Base-by-base conservation (phyloP, 495 filamentous ascomycete genomes). In the Podospora anserina region DNA sequence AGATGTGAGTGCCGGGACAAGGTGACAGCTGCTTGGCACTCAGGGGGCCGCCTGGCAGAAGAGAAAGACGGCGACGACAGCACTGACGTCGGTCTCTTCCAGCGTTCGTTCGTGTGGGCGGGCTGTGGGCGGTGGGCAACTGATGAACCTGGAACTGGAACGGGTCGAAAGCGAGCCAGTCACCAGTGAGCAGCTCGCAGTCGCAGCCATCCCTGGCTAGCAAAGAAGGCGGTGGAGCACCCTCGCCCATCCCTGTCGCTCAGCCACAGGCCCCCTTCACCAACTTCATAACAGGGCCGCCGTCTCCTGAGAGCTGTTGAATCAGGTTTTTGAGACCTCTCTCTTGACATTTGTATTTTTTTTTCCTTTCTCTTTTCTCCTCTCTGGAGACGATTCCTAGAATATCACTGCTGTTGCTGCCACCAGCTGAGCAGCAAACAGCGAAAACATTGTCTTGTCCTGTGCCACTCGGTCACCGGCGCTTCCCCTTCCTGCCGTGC, bases 261-360 rank as follows among this genome's bases (percentile, higher is more conserved):
- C 66, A 72, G 73, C 73, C 73, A 72, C 73, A 71, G 34, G 59
- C 63, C 68, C 39, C 28, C 63, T 55, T 64, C 61, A 61, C 70
- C 64, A 69, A 69, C 70, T 72, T 75, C 69, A 69, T 75, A 71
- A 66, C 26, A 20, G 65, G 65, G 64, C n/a, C 3, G 59, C 30
- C 64, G 49, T 75, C 72, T 70, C 68, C 70, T 70, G 61, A 63
- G 72, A 68, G 68, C 57, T 72, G 65, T 69, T 72, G 71, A 74
- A 71, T 71, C 71, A 65, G 63, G 54, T 69, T 70, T 75, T 72
- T 69, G 66, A 69, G 72, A 69, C 58, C 54, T 66, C 70, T 63
- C 56, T 61, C 59, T 54, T 71, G 60, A 72, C 67, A 23, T 23
- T 23, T 23, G 23, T 23, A 23, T 23, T 23, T 23, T 23, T 23